These are phyloP conservation scores for Penicillium riverlandense DNA, from an alignment of 495 filamentous ascomycete species.

Conservation along the genomic window DNA sequence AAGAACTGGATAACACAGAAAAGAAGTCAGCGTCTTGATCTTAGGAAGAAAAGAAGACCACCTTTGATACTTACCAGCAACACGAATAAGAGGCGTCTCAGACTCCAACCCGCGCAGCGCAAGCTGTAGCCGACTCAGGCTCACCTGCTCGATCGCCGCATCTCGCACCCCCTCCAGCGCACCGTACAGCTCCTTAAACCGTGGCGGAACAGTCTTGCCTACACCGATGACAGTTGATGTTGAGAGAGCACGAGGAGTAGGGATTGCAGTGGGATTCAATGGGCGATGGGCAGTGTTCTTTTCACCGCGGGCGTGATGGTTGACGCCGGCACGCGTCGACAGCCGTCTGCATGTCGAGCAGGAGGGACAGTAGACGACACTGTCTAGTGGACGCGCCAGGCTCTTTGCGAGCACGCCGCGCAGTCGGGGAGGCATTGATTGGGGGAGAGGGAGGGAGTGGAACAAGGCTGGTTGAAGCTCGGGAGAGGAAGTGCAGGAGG, in stretches of 20 bases:
- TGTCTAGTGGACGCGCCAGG: constrained; percentile 22
- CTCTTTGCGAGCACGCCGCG: constrained; percentile 31
- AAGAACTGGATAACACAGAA: constrained; percentile 33
- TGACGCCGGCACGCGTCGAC: constrained; percentile 21
- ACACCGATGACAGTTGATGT: constrained; percentile 23
- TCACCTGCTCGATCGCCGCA: constrained; percentile 56
- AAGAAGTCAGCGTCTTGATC: neutral
- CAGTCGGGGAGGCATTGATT: constrained; percentile 34
- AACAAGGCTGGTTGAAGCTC: constrained; percentile 3
- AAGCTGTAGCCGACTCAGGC: constrained; percentile 70
- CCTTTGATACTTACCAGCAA: constrained; percentile 47
- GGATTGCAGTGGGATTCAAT: neutral
- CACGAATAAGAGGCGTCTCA: constrained; percentile 54
- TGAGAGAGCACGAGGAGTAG: constrained; percentile 6
- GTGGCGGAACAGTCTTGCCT: constrained; percentile 26
- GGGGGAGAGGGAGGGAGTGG: neutral
- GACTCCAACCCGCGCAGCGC: constrained; percentile 71
- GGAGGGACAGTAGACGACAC: constrained; percentile 32
- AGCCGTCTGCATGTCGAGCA: constrained; percentile 31
- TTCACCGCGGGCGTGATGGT: neutral
- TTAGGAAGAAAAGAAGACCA: neutral
- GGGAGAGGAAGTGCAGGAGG: constrained; percentile 8
- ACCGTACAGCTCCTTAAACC: constrained; percentile 48
- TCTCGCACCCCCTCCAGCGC: constrained; percentile 56
- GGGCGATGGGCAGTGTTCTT: constrained; percentile 6